phyloP scores from a whole-genome alignment of 768 basidiomycete genomes.

The Zangia roseola region DNA sequence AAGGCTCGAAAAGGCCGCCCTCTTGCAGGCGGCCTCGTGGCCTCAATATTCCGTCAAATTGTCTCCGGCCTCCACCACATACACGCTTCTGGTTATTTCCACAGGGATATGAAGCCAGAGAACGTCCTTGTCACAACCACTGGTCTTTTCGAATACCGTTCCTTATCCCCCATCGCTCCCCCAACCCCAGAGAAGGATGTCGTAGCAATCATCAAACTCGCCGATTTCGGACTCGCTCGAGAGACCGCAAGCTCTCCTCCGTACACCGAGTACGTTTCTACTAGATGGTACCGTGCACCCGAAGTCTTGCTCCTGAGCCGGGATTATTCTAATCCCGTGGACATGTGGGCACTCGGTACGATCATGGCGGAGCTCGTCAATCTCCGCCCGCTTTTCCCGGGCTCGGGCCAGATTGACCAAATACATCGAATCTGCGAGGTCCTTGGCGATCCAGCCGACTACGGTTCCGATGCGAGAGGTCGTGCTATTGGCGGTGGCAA shows the following conservation, averaged over 20 bases:
- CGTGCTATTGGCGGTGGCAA: constrained; percentile 79
- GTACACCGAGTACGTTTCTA: constrained; percentile 98
- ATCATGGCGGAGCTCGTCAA: constrained; percentile 98
- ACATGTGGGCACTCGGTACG: constrained; percentile 99
- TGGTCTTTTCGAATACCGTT: constrained; percentile 87
- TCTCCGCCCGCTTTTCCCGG: constrained; percentile 93
- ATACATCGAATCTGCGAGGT: constrained; percentile 86
- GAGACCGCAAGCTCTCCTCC: constrained; percentile 87
- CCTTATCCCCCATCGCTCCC: constrained; percentile 67
- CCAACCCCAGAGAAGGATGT: constrained; percentile 87
- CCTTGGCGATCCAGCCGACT: constrained; percentile 89
- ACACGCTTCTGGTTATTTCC: constrained; percentile 91
- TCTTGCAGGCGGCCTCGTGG: constrained; percentile 94
- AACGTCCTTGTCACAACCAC: constrained; percentile 98
- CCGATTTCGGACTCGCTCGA: constrained; percentile 95
- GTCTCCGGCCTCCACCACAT: constrained; percentile 90
- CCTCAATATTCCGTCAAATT: constrained; percentile 92
- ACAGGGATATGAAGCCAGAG: constrained; percentile 99
- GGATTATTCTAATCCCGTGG: constrained; percentile 95
- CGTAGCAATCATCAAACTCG: constrained; percentile 94
- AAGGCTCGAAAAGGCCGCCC: constrained; percentile 94
- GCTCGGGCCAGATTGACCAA: constrained; percentile 90
- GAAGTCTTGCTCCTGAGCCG: constrained; percentile 90
- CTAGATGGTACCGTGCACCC: constrained; percentile 99
- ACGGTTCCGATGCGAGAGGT: constrained; percentile 72